Evolutionary conservation across 2,329 filamentous ascomycete genomes (phyloP).

Genomic region (Pseudogymnoascus sp.): DNA sequence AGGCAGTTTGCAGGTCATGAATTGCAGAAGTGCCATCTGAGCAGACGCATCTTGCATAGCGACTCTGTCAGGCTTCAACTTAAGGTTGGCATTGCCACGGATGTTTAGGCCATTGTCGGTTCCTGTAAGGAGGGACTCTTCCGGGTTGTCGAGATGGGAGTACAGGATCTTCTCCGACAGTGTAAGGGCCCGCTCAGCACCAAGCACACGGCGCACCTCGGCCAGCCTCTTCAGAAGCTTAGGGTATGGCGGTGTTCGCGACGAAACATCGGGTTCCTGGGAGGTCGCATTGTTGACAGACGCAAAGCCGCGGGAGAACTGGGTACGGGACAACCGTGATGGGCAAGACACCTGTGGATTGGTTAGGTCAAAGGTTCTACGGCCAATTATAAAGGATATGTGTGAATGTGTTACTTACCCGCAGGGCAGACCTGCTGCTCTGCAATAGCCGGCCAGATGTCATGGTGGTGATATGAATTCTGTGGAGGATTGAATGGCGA

Average conservation of each 20-base stretch:
- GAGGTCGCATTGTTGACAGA: slow-evolving; percentile 19
- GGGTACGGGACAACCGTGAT: slow-evolving; percentile 14
- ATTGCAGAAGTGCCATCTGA: slow-evolving; percentile 96
- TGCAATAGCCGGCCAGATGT: slow-evolving; percentile 23
- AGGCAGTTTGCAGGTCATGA: slow-evolving; percentile 92
- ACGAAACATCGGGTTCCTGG: slow-evolving; percentile 24
- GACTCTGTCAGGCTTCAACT: slow-evolving; percentile 93
- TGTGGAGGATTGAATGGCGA: not conserved
- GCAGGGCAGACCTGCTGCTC: slow-evolving; percentile 25
- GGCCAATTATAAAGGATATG: not conserved
- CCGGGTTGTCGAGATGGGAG: slow-evolving; percentile 81
- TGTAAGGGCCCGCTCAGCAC: slow-evolving; percentile 55
- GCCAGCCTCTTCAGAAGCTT: slow-evolving; percentile 71
- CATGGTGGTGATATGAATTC: slow-evolving; percentile 18
- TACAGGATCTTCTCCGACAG: slow-evolving; percentile 98
- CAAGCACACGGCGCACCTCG: slow-evolving; percentile 66
- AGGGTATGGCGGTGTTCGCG: slow-evolving; percentile 61
- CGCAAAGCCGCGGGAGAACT: slow-evolving; percentile 22
- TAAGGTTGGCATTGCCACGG: slow-evolving; percentile 82
- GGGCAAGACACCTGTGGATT: slow-evolving; percentile 16
- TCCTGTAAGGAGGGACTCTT: slow-evolving; percentile 75
- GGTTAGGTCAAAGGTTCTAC: slow-evolving; percentile 16
- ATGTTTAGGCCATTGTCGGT: slow-evolving; percentile 80
- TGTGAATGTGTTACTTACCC: slow-evolving; percentile 17
- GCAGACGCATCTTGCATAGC: slow-evolving; percentile 99